phyloP scores from a whole-genome alignment of 2,329 filamentous ascomycete species.

The Zelopaecilomyces penicillatus region DNA sequence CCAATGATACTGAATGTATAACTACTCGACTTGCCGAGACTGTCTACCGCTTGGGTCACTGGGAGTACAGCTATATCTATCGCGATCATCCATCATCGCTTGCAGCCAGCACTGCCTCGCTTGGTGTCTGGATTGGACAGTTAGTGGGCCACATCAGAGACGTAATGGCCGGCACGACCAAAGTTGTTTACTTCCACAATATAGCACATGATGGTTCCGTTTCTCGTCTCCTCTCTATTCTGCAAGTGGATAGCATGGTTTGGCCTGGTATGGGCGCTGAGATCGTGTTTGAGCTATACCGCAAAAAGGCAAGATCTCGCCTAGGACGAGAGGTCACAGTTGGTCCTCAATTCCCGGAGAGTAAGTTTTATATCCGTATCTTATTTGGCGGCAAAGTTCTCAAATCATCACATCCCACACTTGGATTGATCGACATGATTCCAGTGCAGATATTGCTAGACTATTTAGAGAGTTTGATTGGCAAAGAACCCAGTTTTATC shows the following conservation, averaged over 20 bases:
- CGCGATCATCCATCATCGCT: conserved; percentile 58
- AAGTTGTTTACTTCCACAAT: conserved; percentile 59
- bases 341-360: conserved; percentile 16
- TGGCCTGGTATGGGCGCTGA: conserved; percentile 81
- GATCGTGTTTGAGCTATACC: conserved; percentile 67
- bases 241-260: conserved; percentile 69
- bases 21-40: conserved; percentile 53
- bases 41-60: conserved; percentile 69
- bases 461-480: conserved; percentile 67
- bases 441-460: conserved; percentile 53
- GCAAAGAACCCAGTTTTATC: conserved; percentile 28
- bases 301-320: conserved; percentile 17
- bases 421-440: conserved; percentile 66
- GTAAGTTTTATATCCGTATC: conserved; percentile 48
- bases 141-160: conserved; percentile 56
- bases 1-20: conserved; percentile 49
- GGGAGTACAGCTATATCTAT: conserved; percentile 74
- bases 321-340: conserved; percentile 10
- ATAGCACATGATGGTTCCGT: conserved; percentile 73
- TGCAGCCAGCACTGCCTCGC: conserved; percentile 49
- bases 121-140: conserved; percentile 69
- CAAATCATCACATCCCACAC: conserved; percentile 55
- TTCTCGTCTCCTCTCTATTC: conserved; percentile 55
- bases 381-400: conserved; percentile 63
- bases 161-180: conserved; percentile 32